Evolutionary conservation across 805 yeast genomes (phyloP).

Genomic region (Ogataea allantospora): DNA sequence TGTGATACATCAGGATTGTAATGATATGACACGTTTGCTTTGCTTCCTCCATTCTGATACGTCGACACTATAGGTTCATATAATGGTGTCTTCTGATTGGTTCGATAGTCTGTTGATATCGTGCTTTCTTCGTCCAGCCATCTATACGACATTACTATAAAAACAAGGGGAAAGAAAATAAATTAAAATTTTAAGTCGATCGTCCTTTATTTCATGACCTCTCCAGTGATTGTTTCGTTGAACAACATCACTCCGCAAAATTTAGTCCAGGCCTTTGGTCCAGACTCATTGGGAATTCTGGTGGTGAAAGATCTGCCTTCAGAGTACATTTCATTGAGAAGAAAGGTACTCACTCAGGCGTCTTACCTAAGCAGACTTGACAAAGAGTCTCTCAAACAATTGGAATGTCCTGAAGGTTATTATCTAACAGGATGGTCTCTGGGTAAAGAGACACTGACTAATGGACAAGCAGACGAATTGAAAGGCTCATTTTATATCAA

Average conservation of each 20-base stretch:
- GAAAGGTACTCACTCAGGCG: conserved; percentile 42
- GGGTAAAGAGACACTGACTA: conserved; percentile 50
- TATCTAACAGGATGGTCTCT: conserved; percentile 64
- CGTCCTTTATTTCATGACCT: conserved; percentile 3
- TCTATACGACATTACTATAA: conserved; percentile 19
- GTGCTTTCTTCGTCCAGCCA: conserved; percentile 31
- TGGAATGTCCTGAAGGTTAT: conserved; percentile 48
- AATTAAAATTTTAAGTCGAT: conserved; percentile 5
- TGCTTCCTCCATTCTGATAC: conserved; percentile 38
- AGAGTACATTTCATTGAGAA: conserved; percentile 38
- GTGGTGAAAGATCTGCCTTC: conserved; percentile 44
- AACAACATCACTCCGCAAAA: conserved; percentile 5
- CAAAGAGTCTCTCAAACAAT: conserved; percentile 29
- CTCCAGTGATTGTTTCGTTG: conserved; percentile 15
- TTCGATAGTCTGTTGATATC: conserved; percentile 25
- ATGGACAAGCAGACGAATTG: conserved; percentile 44
- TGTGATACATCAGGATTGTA: conserved; percentile 76
- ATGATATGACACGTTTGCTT: conserved; percentile 79
- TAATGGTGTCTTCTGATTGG: conserved; percentile 39
- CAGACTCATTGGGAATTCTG: conserved; percentile 53
- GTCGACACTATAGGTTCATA: conserved; percentile 44
- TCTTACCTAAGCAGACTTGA: conserved; percentile 43
- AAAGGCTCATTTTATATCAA: conserved; percentile 61
- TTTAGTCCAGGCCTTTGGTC: conserved; percentile 51
- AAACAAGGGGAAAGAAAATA: conserved; percentile 1